A percentile compares a stretch with the other conserved stretches of the same genome.
phyloP scores from a whole-genome alignment of 352 stramenopile species.

The Lagenidium giganteum region DNA sequence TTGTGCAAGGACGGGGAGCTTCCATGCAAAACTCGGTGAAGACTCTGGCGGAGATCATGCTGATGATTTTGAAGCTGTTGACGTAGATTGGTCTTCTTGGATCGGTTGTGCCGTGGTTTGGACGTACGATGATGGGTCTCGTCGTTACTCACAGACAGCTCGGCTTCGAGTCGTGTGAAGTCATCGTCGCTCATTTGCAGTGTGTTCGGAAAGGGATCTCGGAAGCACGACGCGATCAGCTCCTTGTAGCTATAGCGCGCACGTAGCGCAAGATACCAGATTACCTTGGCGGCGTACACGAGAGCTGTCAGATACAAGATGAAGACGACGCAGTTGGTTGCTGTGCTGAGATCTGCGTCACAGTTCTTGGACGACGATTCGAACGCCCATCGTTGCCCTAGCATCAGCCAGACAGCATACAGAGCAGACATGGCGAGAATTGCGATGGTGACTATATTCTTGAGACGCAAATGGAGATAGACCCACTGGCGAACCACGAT shows the following conservation, averaged over 20 bases:
- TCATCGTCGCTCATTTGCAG: conserved; percentile 19
- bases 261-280: conserved; percentile 33
- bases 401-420: conserved; percentile 24
- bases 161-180: conserved; percentile 12
- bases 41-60: conserved; percentile 15
- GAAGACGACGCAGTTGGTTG: conserved; percentile 26
- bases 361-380: conserved; percentile 23
- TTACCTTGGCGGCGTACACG: conserved; percentile 28
- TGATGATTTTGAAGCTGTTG: conserved; percentile 17
- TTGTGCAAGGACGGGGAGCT: no score
- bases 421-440: conserved; percentile 16
- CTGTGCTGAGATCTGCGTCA: conserved; percentile 26
- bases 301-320: conserved; percentile 23
- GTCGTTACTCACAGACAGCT: background rate
- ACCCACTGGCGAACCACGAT: conserved; percentile 35
- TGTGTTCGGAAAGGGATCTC: conserved; percentile 26
- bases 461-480: conserved; percentile 29
- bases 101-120: no score
- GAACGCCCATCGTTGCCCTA: conserved; percentile 30
- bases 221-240: conserved; percentile 24
- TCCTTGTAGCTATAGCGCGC: conserved; percentile 24
- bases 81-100: conserved; percentile 4
- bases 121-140: background rate
- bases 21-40: conserved; percentile 9
- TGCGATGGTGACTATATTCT: conserved; percentile 9